phyloP scores from a whole-genome alignment of 83 land plant species.

The Picea abies region DNA sequence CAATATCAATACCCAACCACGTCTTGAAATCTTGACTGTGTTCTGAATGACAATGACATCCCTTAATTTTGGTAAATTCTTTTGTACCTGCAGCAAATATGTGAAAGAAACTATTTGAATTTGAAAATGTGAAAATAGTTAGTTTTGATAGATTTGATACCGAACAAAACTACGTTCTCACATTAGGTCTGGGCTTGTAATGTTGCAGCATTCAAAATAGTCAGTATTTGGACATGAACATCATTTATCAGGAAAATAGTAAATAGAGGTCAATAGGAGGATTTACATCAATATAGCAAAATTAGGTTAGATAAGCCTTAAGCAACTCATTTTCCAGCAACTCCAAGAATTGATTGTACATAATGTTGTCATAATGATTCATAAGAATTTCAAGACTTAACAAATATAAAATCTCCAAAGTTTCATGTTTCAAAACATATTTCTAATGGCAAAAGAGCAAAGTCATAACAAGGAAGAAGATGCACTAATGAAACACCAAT shows the following conservation, averaged over 20 bases:
- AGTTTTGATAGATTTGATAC: not conserved
- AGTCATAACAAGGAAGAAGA: too few species aligned
- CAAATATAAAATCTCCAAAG: too few species aligned
- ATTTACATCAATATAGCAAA: not conserved
- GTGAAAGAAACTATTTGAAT: not conserved
- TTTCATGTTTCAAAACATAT: too few species aligned
- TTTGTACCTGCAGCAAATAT: not conserved
- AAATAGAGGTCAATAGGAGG: not conserved
- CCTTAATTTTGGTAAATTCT: not conserved
- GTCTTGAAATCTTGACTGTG: slow-evolving; percentile 13
- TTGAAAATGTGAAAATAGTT: not conserved
- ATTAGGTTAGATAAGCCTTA: not conserved
- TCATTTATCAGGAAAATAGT: not conserved
- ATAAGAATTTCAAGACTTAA: too few species aligned
- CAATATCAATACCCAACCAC: slow-evolving; percentile 2
- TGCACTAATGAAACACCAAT: too few species aligned
- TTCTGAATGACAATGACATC: slow-evolving; percentile 4
- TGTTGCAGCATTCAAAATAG: too few species aligned
- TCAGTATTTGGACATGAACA: not conserved
- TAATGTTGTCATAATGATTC: too few species aligned
- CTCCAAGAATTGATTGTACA: too few species aligned
- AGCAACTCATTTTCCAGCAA: not conserved
- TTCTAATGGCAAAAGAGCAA: too few species aligned
- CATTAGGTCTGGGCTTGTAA: not conserved
- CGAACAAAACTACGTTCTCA: not conserved